Percentiles rank a stretch among this genome's conserved stretches.
These are phyloP conservation scores for Trichophyton benhamiae DNA, from an alignment of 2,329 filamentous ascomycete species.

Conservation along the genomic window DNA sequence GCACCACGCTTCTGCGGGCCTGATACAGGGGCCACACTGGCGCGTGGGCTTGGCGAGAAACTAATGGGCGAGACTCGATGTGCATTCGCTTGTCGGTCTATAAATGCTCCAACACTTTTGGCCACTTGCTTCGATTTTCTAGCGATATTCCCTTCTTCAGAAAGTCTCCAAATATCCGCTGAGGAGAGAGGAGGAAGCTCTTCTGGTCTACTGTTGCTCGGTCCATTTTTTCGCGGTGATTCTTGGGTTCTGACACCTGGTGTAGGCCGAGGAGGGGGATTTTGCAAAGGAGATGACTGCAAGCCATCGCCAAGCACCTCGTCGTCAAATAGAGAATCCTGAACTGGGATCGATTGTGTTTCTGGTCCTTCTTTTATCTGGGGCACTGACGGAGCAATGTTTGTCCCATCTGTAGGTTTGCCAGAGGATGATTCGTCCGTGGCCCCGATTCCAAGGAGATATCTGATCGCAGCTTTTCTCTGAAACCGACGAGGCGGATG, in stretches of 20 bases:
- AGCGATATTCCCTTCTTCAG: background rate
- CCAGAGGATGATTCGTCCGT: background rate
- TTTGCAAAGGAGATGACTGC: background rate
- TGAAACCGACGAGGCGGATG: background rate
- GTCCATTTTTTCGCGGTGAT: background rate
- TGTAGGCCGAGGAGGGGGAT: background rate
- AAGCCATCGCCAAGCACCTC: background rate
- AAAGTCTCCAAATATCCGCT: background rate
- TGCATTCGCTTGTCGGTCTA: conserved; percentile 27
- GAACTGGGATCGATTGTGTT: too few species aligned
- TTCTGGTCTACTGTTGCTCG: background rate
- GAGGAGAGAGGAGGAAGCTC: background rate
- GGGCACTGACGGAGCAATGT: background rate
- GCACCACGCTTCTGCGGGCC: conserved; percentile 5
- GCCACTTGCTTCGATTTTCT: background rate
- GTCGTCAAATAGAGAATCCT: background rate
- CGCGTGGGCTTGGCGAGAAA: background rate
- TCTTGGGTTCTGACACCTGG: background rate
- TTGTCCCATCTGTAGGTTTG: background rate
- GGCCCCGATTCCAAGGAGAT: background rate
- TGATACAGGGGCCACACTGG: background rate
- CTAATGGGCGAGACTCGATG: conserved; percentile 25
- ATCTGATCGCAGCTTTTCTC: background rate
- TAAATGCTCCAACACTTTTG: conserved; percentile 17
- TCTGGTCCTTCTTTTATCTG: background rate